Evolutionary conservation across 768 basidiomycete species (phyloP), one percentile per base, ranked within the genome.

Genomic region (Russula emetica): DNA sequence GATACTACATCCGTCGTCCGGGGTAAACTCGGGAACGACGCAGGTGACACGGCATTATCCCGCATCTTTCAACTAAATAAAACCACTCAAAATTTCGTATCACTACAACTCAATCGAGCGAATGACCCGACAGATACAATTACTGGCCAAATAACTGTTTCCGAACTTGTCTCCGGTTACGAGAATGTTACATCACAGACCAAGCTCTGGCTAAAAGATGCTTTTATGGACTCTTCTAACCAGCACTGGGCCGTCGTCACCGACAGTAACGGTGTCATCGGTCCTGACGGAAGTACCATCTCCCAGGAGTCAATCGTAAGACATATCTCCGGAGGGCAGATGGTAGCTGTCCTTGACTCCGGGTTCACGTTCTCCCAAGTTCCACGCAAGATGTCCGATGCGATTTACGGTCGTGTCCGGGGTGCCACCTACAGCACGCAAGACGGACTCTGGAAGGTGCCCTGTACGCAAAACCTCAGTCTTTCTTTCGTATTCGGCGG

Each of bases 171-270:
- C 3, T 75, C 86, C 10, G 83, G 82, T 5, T 87, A 82, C 61
- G 82, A 84, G 70, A 81, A 81, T 69, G 79, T 92, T 59, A 76
- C 78, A 7, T 80, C 66, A 65, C 83, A 84, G 79, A 83, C 88
- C 1, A 81, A 87, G 71, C 77, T 92, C 49, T 75, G 82, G 58
- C 82, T 92, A 18, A 82, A 87, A 68, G 83, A 77, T 26, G 87
- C 83, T 68, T 76, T 76, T 62, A 73, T 87, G 47, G 76, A 87
- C 34, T 73, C 82, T 71, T 77, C 80, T 71, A 87, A 90, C 69
- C 90, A 92, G 75, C 90, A 92, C 73, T 92, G 90, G 90, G 88
- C 90, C 69, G 78, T 84, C 14, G 73, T 86, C 60, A 85, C 86
- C 0, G 88, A 92, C 75, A 79, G 81, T 66, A 74, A 76, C 51